phyloP scores from a whole-genome alignment of 1,139 yeast species.

The Yamadazyma buinensis region DNA sequence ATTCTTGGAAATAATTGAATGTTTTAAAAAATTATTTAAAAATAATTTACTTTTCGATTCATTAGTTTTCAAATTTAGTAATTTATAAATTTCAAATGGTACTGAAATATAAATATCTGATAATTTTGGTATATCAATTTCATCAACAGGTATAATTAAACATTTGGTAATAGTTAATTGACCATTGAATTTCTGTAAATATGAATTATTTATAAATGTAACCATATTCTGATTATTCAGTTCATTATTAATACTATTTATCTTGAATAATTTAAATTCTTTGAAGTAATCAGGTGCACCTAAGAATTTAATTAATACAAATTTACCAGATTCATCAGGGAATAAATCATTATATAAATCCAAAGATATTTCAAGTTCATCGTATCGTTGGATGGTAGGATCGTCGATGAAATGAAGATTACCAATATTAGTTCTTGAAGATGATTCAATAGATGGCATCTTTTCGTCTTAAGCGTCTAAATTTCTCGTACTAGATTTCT shows the following conservation, averaged over 20 bases:
- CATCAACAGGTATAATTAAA: slow-evolving; percentile 28
- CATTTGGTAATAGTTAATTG: slow-evolving; percentile 33
- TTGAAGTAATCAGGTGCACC: slow-evolving; percentile 45
- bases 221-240: slow-evolving; percentile 21
- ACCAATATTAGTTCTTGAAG: slow-evolving; percentile 18
- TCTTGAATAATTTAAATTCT: slow-evolving; percentile 32
- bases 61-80: slow-evolving; percentile 27
- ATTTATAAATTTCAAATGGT: slow-evolving; percentile 41
- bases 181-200: slow-evolving; percentile 27
- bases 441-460: slow-evolving; percentile 2
- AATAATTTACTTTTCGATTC: slow-evolving; percentile 27
- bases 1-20: slow-evolving; percentile 31
- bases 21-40: slow-evolving; percentile 25
- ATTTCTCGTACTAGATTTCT: not conserved
- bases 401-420: slow-evolving; percentile 32
- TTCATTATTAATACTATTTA: slow-evolving; percentile 26
- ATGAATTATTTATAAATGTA: slow-evolving; percentile 35
- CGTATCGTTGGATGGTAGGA: slow-evolving; percentile 22
- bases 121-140: slow-evolving; percentile 26
- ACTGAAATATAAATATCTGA: slow-evolving; percentile 36
- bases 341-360: slow-evolving; percentile 33
- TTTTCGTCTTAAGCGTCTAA: too few relatives aligned
- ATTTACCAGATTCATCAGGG: slow-evolving; percentile 20
- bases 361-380: slow-evolving; percentile 31
- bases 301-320: slow-evolving; percentile 33